Percentiles rank a stretch among this genome's conserved stretches.
These are phyloP conservation scores for Pholiota molesta DNA, from an alignment of 768 basidiomycete genomes.

Conservation along the genomic window DNA sequence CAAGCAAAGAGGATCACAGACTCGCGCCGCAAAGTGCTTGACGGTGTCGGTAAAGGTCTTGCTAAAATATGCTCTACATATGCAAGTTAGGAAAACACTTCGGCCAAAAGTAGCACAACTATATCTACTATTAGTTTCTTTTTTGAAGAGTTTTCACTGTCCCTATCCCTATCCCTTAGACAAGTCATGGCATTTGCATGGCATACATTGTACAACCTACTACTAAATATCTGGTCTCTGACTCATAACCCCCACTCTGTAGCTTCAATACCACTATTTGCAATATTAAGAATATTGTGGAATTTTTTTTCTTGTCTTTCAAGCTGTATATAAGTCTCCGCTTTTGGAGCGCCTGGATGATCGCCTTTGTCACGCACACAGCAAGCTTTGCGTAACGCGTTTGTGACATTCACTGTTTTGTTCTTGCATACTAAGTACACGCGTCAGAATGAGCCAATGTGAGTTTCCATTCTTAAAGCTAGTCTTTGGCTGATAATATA, in stretches of 20 bases:
- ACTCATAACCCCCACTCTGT: conserved; percentile 13
- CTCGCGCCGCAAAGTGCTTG: conserved; percentile 69
- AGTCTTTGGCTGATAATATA: not conserved
- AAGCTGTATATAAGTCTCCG: no score
- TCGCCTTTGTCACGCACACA: conserved; percentile 10
- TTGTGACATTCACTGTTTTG: conserved; percentile 22
- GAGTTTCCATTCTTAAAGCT: conserved; percentile 9
- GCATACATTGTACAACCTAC: not conserved
- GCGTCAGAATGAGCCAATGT: conserved; percentile 38
- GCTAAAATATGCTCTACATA: conserved; percentile 51
- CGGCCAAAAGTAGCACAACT: not conserved
- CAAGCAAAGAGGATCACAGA: conserved; percentile 70
- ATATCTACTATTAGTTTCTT: not conserved
- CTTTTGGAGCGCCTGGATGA: no score
- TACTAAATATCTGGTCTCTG: not conserved
- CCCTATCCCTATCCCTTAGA: not conserved
- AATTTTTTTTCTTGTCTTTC: no score
- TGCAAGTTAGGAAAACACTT: conserved; percentile 13
- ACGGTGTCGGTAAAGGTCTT: conserved; percentile 74
- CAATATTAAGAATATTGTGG: no score
- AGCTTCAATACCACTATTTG: not conserved
- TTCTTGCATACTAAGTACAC: conserved; percentile 11
- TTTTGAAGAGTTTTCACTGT: not conserved
- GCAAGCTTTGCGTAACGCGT: conserved; percentile 25
- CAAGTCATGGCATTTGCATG: not conserved